phyloP scores from a whole-genome alignment of 768 basidiomycete species.

The Lactarius vividus region DNA sequence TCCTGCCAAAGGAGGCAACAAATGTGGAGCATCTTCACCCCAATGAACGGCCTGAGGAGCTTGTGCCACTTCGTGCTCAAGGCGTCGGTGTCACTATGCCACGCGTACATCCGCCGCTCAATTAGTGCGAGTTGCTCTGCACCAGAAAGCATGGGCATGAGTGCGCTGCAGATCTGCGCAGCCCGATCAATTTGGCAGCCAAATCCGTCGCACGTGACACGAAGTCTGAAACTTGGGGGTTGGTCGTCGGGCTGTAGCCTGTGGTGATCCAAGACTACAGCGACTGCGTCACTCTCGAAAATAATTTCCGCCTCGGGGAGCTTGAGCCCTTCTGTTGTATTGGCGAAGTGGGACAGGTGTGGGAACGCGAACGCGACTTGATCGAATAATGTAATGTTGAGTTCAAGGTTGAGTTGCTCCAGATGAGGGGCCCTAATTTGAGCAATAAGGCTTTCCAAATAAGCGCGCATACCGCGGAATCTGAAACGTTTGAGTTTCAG shows the following conservation, averaged over 20 bases:
- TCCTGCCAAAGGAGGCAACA: not conserved
- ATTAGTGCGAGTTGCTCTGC: not conserved
- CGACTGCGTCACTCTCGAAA: not conserved
- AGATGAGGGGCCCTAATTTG: not conserved
- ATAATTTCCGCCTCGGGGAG: not conserved
- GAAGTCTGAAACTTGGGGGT: not conserved
- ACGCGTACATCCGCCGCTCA: not conserved
- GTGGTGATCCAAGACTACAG: not conserved
- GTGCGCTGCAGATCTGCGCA: not conserved
- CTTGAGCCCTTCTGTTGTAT: not conserved
- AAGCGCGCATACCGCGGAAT: not conserved
- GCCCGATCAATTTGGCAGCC: not conserved
- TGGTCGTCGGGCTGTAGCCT: not conserved
- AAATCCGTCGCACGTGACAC: too few species aligned
- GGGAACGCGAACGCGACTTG: not conserved
- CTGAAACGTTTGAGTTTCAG: not conserved
- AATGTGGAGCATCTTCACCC: not conserved
- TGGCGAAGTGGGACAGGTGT: not conserved
- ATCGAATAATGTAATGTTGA: conserved; percentile 3
- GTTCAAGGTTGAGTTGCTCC: not conserved
- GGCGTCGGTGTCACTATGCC: not conserved
- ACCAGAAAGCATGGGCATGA: not conserved
- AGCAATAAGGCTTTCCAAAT: conserved; percentile 5
- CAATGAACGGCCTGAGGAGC: not conserved
- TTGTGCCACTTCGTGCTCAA: not conserved